phyloP scores from a whole-genome alignment of 2,329 filamentous ascomycete species.

The Thielaviopsis ethacetica region DNA sequence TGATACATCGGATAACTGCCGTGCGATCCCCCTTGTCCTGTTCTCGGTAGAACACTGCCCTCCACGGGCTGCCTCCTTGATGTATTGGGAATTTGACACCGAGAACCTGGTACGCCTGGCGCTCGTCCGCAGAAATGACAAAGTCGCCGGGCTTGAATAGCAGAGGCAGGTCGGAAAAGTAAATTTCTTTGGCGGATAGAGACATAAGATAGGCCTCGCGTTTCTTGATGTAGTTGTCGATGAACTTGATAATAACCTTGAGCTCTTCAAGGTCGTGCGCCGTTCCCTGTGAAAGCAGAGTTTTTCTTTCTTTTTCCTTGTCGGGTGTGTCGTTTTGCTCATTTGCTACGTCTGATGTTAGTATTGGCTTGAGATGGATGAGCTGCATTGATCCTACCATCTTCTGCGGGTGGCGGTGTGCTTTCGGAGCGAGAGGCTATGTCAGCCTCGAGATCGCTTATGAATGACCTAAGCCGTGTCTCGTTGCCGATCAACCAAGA shows the following conservation, averaged over 20 bases:
- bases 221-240: not conserved
- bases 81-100: conserved; percentile 7
- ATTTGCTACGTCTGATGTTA: not conserved
- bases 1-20: conserved; percentile 14
- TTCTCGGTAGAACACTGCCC: not conserved
- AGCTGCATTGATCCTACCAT: too few species aligned
- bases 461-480: too few species aligned
- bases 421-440: too few species aligned
- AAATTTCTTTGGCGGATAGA: not conserved
- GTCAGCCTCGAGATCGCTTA: too few species aligned
- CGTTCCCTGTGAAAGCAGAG: not conserved
- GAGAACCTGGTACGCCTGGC: conserved; percentile 17
- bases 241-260: not conserved
- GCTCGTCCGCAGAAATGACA: conserved; percentile 11
- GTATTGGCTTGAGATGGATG: too few species aligned
- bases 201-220: not conserved
- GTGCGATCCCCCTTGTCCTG: not conserved
- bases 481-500: too few species aligned
- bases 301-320: not conserved
- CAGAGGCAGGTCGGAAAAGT: conserved; percentile 18
- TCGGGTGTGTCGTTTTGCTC: not conserved
- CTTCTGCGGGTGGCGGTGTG: too few species aligned
- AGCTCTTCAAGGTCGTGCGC: not conserved
- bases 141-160: conserved; percentile 17
- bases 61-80: not conserved